Evolutionary conservation across 2,329 filamentous ascomycete species (phyloP).

Genomic region (Monilinia laxa): DNA sequence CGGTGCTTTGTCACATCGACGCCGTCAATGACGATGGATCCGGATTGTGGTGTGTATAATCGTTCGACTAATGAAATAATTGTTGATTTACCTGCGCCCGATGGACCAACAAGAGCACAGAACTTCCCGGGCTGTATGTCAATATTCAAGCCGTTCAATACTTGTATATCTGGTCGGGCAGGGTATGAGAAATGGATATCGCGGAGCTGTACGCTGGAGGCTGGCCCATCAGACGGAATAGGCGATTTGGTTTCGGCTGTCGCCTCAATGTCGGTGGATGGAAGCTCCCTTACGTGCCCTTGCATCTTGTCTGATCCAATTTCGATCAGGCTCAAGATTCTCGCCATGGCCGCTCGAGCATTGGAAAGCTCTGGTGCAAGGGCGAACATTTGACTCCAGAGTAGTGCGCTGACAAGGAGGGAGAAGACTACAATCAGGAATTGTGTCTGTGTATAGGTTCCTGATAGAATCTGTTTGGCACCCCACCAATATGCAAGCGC

Average conservation of each 20-base stretch:
- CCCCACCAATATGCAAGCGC: constrained; percentile 81
- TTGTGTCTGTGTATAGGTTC: constrained; percentile 61
- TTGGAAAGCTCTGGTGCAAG: constrained; percentile 70
- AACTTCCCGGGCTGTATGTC: constrained; percentile 60
- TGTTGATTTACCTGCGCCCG: constrained; percentile 66
- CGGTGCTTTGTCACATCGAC: constrained; percentile 47
- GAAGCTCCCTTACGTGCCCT: constrained; percentile 27
- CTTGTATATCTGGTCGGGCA: constrained; percentile 56
- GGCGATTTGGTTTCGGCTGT: constrained; percentile 35
- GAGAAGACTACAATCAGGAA: constrained; percentile 73
- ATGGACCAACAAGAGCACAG: constrained; percentile 63
- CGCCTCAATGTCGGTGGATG: constrained; percentile 44
- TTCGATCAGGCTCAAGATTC: constrained; percentile 54
- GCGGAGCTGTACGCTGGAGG: constrained; percentile 50
- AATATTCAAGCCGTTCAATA: constrained; percentile 57
- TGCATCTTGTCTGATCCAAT: constrained; percentile 41
- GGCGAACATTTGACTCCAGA: constrained; percentile 73
- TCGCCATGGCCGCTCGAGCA: constrained; percentile 59
- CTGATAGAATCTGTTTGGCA: constrained; percentile 65
- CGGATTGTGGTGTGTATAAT: constrained; percentile 47
- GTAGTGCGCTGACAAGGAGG: constrained; percentile 68
- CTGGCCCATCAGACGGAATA: background rate
- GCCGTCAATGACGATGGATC: constrained; percentile 31
- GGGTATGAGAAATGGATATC: constrained; percentile 66
- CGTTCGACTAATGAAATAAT: constrained; percentile 57